Conservation (phyloP, 257 asterid genomes). For the Solanum etuberosum region DNA sequence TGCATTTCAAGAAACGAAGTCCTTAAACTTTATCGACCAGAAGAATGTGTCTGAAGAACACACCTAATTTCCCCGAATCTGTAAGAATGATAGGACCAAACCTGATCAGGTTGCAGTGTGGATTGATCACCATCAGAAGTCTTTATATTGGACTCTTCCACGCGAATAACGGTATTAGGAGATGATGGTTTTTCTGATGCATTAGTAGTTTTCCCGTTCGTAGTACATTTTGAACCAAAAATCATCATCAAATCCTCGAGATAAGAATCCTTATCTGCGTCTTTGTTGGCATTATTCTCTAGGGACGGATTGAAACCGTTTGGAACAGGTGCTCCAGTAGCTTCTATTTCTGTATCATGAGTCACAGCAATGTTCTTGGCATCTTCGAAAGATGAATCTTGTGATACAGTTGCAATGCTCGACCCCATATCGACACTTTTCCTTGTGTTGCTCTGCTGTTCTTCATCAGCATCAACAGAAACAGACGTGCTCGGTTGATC, state of each 20-base stretch:
- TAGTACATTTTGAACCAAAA: not conserved
- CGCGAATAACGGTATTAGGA: slow-evolving; percentile 13
- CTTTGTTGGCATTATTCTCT: slow-evolving; percentile 7
- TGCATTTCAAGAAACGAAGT: slow-evolving; percentile 13
- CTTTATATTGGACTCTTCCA: slow-evolving; percentile 32
- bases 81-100: slow-evolving; percentile 2
- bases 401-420: slow-evolving; percentile 9
- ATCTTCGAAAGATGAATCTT: slow-evolving; percentile 6
- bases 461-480: slow-evolving; percentile 17
- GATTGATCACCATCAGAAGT: slow-evolving; percentile 15
- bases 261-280: slow-evolving; percentile 3
- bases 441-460: slow-evolving; percentile 1
- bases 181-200: slow-evolving; percentile 22
- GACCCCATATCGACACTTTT: slow-evolving; percentile 13
- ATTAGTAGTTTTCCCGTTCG: slow-evolving; percentile 1
- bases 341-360: slow-evolving; percentile 15
- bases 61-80: not conserved
- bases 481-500: slow-evolving; percentile 10
- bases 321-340: slow-evolving; percentile 3
- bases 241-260: slow-evolving; percentile 11
- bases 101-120: slow-evolving; percentile 32
- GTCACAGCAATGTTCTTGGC: slow-evolving; percentile 1
- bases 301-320: slow-evolving; percentile 3
- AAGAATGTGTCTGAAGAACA: not conserved
- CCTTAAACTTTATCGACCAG: not conserved